Evolutionary conservation across 2,329 filamentous ascomycete species (phyloP).

Genomic region (Scleromitrula shiraiana): DNA sequence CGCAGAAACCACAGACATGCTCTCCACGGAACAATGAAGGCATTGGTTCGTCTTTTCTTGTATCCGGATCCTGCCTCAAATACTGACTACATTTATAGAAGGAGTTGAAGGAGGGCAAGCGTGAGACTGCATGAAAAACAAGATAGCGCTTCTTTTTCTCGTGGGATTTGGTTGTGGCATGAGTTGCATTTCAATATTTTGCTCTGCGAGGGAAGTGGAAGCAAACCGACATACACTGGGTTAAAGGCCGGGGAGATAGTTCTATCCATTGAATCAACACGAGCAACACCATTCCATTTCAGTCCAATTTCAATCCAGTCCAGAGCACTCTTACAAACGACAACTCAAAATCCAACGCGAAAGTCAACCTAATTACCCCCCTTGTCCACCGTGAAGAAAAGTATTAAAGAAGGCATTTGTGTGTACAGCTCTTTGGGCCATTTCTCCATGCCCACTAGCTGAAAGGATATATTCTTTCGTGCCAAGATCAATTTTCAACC

Average conservation of each 20-base stretch:
- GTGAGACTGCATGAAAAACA: slow-evolving; percentile 64
- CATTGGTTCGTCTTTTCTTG: slow-evolving; percentile 55
- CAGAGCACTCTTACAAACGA: background rate
- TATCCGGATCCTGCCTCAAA: slow-evolving; percentile 2
- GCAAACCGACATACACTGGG: slow-evolving; percentile 17
- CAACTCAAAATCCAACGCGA: no score
- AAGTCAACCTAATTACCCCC: background rate
- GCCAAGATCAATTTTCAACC: slow-evolving; percentile 37
- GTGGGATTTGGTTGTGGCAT: slow-evolving; percentile 23
- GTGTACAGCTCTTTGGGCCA: slow-evolving; percentile 41
- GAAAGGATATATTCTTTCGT: slow-evolving; percentile 40
- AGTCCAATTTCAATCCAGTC: no score
- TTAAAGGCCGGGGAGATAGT: slow-evolving; percentile 21
- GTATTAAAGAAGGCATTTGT: slow-evolving; percentile 36
- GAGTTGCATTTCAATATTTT: slow-evolving; percentile 22
- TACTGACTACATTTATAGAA: slow-evolving; percentile 52
- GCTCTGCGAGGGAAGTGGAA: slow-evolving; percentile 17
- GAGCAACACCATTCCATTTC: slow-evolving; percentile 17
- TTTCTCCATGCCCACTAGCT: slow-evolving; percentile 36
- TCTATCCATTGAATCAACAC: slow-evolving; percentile 21
- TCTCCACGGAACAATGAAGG: slow-evolving; percentile 97
- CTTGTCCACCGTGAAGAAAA: slow-evolving; percentile 12
- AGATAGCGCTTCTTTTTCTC: slow-evolving; percentile 19
- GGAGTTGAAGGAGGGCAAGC: slow-evolving; percentile 95
- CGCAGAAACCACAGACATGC: slow-evolving; percentile 99